Evolutionary conservation across 106 monocot species (phyloP), one percentile per base, ranked within the genome.

Genomic region (Platanthera zijinensis): DNA sequence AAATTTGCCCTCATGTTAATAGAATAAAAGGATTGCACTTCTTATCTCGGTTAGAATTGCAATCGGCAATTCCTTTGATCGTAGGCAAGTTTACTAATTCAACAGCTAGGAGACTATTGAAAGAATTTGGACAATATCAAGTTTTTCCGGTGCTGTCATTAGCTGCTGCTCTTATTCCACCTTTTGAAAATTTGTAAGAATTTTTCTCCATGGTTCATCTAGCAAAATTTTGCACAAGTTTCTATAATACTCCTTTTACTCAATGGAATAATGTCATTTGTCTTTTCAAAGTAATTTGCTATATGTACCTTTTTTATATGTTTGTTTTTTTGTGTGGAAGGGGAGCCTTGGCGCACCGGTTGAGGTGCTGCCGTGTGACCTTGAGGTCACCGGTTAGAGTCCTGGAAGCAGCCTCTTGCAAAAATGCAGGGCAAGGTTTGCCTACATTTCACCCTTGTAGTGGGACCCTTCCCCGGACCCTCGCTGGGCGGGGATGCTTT

Each of bases 101-200:
- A 50, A 76, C 89, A 7, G 51, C 91, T 18, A 78, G 76, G 18
- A 80, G 48, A 17, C 10, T 91, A 22, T 89, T 76, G 83, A 94
- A 82, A 71, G 91, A 89, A 73, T 62, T 87, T 84, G 76, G 79
- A 75, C 74, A 79, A 48, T 51, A 74, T n/a, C 85, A 84, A 19
- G 79, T 74, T 80, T 82, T 79, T 61, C 67, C 87, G 9, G 48
- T 91, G 25, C 79, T 97, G 19, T 89, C 93, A 69, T 76, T 91
- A 77, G 89, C 91, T 80, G 81, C 81, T 73, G 84, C 89, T 72
- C 46, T 87, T 69, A 48, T 91, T 47, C 91, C 94, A 32, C 91
- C 93, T 59, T 80, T 91, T 82, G 91, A 91, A 50, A 88, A 86
- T 76, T 54, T 85, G 97, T 97, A 84, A 88, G 87, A 73, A n/a